Evolutionary conservation across 139 green algal genomes (phyloP), one percentile per base, ranked within the genome.

Genomic region (Zygnema cylindricum): DNA sequence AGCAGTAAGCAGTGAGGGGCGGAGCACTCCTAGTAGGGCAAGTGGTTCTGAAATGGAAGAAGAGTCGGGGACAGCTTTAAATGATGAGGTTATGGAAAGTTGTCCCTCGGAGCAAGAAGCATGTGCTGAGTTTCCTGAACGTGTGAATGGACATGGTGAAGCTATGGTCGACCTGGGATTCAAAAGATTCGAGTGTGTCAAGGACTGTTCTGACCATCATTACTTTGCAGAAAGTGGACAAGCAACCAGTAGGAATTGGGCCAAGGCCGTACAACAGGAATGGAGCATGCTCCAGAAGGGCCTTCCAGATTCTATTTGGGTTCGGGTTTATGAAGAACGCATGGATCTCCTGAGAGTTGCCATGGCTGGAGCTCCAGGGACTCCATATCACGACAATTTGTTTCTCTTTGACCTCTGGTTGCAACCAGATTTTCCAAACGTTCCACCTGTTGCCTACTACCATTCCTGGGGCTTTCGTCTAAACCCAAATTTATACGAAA

Each of bases 401-500:
- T 95, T 94, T 76, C 69, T 93, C 76, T 95, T 95, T 69, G 93
- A 95, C 88, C 84, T 95, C 77, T 82, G 78, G 43, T 40, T 95
- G 1, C 87, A 89, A 32, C 49, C 79, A 0, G 83, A 92, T 69
- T 94, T 93, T 86, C 93, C 93, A 16, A 63, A 63, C 32, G 76
- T 76, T 22, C 92, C 92, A 41, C 93, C 93, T 0, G 84, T 88
- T 25, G 91, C 82, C 35, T 86, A 86, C 57, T 93, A 93, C 49
- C 88, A 93, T 55, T 94, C 92, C 23, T 39, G 69, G 22, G 92
- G 92, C 42, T 22, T 91, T 22, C 90, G 92, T 0, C 30, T 94
- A 38, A 94, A 98, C 93, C 96, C 96, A 78, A 98, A 98, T 92
- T 93, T 98, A 76, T 97, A 94, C 77, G 93, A 93, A 86, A 84